A percentile compares a stretch with the other conserved stretches of the same genome.
Evolutionary conservation across 1,139 yeast genomes (phyloP).

Genomic region (Groenewaldozyma auringiensis): DNA sequence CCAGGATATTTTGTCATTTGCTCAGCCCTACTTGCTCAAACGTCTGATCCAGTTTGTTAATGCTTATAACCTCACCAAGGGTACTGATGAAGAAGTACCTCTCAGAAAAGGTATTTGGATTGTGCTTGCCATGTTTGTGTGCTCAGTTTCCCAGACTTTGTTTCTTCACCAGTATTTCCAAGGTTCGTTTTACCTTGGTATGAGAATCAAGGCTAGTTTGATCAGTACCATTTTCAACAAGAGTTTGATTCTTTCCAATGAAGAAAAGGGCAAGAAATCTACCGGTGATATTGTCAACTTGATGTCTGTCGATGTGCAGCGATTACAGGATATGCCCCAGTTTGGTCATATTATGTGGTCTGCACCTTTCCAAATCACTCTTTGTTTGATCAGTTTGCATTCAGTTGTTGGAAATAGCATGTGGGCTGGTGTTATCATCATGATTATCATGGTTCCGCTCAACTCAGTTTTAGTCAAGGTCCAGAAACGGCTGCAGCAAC

Average conservation of each 20-base stretch:
- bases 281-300: conserved; percentile 97
- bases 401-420: conserved; percentile 76
- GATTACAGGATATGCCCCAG: conserved; percentile 84
- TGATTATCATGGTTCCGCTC: conserved; percentile 78
- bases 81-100: conserved; percentile 41
- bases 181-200: conserved; percentile 80
- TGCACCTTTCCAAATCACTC: conserved; percentile 84
- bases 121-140: conserved; percentile 74
- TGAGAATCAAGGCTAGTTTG: conserved; percentile 76
- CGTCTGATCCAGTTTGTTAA: conserved; percentile 73
- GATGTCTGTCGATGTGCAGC: conserved; percentile 95
- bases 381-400: conserved; percentile 73
- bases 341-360: conserved; percentile 89
- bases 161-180: conserved; percentile 90
- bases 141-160: conserved; percentile 76
- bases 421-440: conserved; percentile 94
- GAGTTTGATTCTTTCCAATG: conserved; percentile 72
- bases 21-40: conserved; percentile 81
- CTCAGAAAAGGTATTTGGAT: conserved; percentile 76
- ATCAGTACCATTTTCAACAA: conserved; percentile 76
- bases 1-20: conserved; percentile 77
- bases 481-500: conserved; percentile 72
- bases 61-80: conserved; percentile 44
- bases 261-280: conserved; percentile 67
- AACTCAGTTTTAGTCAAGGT: conserved; percentile 66